phyloP scores from a whole-genome alignment of 2,329 filamentous ascomycete genomes.

The Malbranchea cinnamomea region DNA sequence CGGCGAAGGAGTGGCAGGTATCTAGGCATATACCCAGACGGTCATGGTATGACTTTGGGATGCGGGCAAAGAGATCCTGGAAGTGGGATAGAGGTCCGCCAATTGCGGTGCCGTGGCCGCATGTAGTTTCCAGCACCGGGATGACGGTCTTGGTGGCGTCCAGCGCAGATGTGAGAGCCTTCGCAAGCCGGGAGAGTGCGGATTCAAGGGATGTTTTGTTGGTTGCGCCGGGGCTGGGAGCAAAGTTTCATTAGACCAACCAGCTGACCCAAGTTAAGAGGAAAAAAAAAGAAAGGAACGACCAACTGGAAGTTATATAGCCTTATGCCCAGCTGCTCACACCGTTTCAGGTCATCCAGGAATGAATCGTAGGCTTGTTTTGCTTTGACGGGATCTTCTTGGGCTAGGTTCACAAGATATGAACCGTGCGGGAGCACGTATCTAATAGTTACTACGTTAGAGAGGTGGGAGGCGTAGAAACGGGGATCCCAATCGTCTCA shows the following conservation, averaged over 20 bases:
- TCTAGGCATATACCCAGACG: conserved; percentile 91
- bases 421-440: conserved; percentile 85
- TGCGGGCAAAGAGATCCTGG: conserved; percentile 61
- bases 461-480: neutral
- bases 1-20: conserved; percentile 91
- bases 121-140: conserved; percentile 91
- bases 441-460: conserved; percentile 17
- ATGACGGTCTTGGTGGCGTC: conserved; percentile 59
- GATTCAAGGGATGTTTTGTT: conserved; percentile 50
- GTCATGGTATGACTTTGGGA: conserved; percentile 56
- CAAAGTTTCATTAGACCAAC: no score
- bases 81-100: conserved; percentile 78
- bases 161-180: conserved; percentile 70
- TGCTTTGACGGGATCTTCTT: conserved; percentile 64
- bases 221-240: conserved; percentile 55
- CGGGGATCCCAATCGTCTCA: conserved; percentile 12
- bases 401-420: conserved; percentile 91
- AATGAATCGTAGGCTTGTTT: conserved; percentile 76
- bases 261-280: neutral
- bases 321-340: conserved; percentile 68
- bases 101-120: conserved; percentile 72
- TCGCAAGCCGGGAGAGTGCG: conserved; percentile 65
- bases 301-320: conserved; percentile 88
- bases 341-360: conserved; percentile 72
- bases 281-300: no score